Percentiles rank a stretch among this genome's conserved stretches.
Conservation (phyloP, 768 basidiomycete genomes). For the Russula sp. region DNA sequence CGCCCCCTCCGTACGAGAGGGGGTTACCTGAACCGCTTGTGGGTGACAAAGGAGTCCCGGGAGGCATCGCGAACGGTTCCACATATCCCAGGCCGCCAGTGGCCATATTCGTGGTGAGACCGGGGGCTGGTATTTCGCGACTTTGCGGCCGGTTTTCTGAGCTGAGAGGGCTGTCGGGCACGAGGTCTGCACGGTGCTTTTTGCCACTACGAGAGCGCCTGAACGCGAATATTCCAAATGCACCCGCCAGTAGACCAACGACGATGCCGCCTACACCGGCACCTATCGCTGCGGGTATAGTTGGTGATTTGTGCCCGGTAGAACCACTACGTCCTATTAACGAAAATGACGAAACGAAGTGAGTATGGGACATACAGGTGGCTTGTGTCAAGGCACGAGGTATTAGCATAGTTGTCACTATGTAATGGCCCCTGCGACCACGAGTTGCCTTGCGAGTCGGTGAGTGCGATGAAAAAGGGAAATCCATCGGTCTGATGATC, state of each 20-base stretch:
- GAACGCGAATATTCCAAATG: too few species aligned
- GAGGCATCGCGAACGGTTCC: constrained; percentile 28
- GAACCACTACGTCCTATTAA: too few species aligned
- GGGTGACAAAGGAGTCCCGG: background rate
- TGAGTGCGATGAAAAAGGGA: constrained; percentile 56
- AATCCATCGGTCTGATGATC: constrained; percentile 46
- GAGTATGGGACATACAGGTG: constrained; percentile 2
- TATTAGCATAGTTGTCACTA: constrained; percentile 45
- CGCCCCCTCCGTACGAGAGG: background rate
- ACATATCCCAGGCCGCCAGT: constrained; percentile 21
- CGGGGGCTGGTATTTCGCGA: constrained; percentile 10
- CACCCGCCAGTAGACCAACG: too few species aligned
- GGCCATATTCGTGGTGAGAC: background rate
- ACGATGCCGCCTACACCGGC: too few species aligned
- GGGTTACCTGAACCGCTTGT: constrained; percentile 15
- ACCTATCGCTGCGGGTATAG: too few species aligned
- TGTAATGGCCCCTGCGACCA: constrained; percentile 63
- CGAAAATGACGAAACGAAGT: background rate
- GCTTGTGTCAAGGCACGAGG: constrained; percentile 42
- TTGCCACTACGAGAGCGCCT: too few species aligned
- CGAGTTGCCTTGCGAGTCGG: constrained; percentile 48
- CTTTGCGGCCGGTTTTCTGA: background rate
- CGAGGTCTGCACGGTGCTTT: background rate
- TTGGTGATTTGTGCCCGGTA: too few species aligned
- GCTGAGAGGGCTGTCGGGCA: background rate